Evolutionary conservation across 2,329 filamentous ascomycete genomes (phyloP), one percentile per base, ranked within the genome.

Genomic region (Trichoderma arundinaceum): DNA sequence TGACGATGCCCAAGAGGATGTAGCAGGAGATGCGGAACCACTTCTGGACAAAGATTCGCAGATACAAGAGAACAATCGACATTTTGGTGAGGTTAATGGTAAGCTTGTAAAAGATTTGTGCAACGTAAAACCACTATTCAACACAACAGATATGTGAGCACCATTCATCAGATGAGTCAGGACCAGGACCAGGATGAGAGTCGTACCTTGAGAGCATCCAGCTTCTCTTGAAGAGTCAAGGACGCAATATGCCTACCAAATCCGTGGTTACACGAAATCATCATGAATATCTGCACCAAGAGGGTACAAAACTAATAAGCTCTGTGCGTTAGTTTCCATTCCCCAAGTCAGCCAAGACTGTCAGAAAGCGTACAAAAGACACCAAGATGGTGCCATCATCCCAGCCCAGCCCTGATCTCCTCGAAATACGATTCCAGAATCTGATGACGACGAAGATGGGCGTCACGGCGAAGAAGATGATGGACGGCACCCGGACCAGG

Each of bases 61-160:
- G 81, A 69, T 86, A 87, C 17, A 86, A 77, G 3, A 84, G 74
- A 7, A 85, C 72, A 59, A 85, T 83, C 2, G 83, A 85, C 1
- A 79, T 73, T 69, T 86, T 86, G 2, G 82, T 84, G 38, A 84
- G 73, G 70, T 83, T 84, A 66, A 86, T 81, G 48, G 81, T 81
- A 68, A 83, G 73, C 69, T 86, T 86, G 74, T 86, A 86, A 66
- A 83, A 81, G 59, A 83, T 79, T 68, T 86, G 83, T 2, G 81
- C 78, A 32, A 83, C 72, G 67, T 81, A 85, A 71, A 84, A 86
- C 19, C 80, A 71, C 83, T 85, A 43, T 48, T 54, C 15, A n/a
- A n/a, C 38, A 48, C 28, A 32, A 7, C 3, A 33, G 6, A 43
- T 43, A 12, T 43, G 48, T 51, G 22, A 61, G 48, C 38, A 33